These are phyloP conservation scores for Phaffia rhodozyma DNA, from an alignment of 1,284 basidiomycete genomes.

Conservation along the genomic window DNA sequence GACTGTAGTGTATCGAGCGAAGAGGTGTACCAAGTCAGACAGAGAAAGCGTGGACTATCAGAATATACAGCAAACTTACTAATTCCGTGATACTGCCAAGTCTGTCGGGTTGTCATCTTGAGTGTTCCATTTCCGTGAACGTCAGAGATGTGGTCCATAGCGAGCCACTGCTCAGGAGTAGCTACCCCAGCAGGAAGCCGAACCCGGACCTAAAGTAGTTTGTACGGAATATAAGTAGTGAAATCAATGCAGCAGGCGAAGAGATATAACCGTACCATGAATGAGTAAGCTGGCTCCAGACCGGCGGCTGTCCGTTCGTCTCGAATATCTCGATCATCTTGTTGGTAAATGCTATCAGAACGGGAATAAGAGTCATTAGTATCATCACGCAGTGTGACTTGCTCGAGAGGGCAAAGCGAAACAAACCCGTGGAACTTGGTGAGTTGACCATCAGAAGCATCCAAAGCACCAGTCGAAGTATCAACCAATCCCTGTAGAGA, in stretches of 20 bases:
- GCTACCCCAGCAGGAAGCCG: slow-evolving; percentile 94
- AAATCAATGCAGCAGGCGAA: slow-evolving; percentile 45
- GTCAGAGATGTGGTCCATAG: slow-evolving; percentile 90
- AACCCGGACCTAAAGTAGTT: slow-evolving; percentile 53
- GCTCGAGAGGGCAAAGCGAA: slow-evolving; percentile 17
- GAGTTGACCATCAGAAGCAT: slow-evolving; percentile 80
- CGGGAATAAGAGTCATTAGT: slow-evolving; percentile 88
- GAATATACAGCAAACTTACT: slow-evolving; percentile 10
- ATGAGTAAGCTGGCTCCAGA: slow-evolving; percentile 88
- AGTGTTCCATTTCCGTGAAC: slow-evolving; percentile 89
- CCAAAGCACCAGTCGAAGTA: slow-evolving; percentile 73
- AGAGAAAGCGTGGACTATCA: background rate
- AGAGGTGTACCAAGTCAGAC: background rate
- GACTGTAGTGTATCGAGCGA: slow-evolving; percentile 40
- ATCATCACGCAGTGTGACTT: background rate
- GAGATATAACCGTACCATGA: slow-evolving; percentile 94
- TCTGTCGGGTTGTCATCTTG: slow-evolving; percentile 95
- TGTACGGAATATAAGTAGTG: background rate
- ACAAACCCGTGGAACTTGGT: slow-evolving; percentile 99
- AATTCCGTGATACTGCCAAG: slow-evolving; percentile 99
- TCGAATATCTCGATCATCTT: slow-evolving; percentile 94
- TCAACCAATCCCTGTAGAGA: slow-evolving; percentile 64
- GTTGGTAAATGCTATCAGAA: slow-evolving; percentile 95
- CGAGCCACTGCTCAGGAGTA: slow-evolving; percentile 79
- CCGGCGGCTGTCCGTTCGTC: slow-evolving; percentile 90